Percentiles rank a stretch among this genome's conserved stretches.
These are phyloP conservation scores for Corymbia citriodora DNA, from an alignment of 441 rosid species.

Conservation along the genomic window DNA sequence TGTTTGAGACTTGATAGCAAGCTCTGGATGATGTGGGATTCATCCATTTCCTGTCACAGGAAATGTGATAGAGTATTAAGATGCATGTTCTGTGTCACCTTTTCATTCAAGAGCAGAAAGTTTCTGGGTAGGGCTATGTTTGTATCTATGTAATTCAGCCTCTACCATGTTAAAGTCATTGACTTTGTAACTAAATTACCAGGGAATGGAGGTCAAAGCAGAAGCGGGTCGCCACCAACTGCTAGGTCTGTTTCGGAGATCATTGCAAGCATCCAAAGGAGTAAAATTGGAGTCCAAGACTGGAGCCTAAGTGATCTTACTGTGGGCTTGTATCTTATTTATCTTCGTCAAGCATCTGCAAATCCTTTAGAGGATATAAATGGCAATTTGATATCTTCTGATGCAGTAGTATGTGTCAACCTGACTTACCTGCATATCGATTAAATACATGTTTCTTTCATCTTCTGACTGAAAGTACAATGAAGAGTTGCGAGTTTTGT, in stretches of 20 bases:
- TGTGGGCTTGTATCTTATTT: constrained; percentile 77
- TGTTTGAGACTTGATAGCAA: background rate
- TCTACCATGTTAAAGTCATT: background rate
- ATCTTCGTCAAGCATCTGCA: constrained; percentile 77
- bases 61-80: background rate
- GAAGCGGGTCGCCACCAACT: constrained; percentile 40
- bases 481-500: background rate
- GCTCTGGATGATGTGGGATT: background rate
- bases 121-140: background rate
- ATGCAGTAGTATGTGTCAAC: constrained; percentile 45
- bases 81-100: background rate
- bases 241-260: constrained; percentile 70
- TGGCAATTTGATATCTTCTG: constrained; percentile 62
- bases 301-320: constrained; percentile 96
- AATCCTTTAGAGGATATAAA: constrained; percentile 60
- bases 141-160: background rate
- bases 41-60: background rate
- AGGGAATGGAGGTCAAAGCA: constrained; percentile 47
- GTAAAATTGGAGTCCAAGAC: constrained; percentile 80
- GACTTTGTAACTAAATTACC: background rate
- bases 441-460: background rate
- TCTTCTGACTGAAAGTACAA: background rate
- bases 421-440: constrained; percentile 1
- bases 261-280: constrained; percentile 72
- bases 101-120: background rate